Evolutionary conservation across 148 eudicot genomes (phyloP).

Genomic region (Rhododendron simsii): DNA sequence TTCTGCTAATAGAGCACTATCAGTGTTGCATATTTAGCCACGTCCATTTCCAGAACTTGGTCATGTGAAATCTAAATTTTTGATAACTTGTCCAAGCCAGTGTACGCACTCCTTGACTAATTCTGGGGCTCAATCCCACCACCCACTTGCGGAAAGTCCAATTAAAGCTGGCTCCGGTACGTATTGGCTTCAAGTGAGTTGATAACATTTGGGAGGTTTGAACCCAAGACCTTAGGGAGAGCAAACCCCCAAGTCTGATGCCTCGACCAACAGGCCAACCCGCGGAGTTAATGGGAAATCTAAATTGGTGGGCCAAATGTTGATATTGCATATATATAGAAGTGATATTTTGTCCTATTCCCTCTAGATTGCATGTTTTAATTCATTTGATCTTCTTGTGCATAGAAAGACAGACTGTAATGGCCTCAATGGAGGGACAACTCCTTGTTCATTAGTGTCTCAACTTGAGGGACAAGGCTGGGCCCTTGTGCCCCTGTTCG

Average conservation of each 20-base stretch:
- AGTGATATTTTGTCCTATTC: background rate
- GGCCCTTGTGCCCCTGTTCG: constrained; percentile 5
- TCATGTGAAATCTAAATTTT: background rate
- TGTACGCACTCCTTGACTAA: background rate
- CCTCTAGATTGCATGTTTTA: background rate
- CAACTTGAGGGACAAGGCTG: constrained; percentile 4
- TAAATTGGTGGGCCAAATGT: background rate
- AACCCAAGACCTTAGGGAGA: background rate
- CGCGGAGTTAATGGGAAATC: background rate
- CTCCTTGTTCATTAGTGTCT: background rate
- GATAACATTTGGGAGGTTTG: background rate
- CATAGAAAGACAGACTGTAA: background rate
- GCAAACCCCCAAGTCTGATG: background rate
- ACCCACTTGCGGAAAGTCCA: background rate
- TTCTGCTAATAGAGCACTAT: background rate
- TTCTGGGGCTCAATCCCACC: background rate
- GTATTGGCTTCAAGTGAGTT: too few species aligned
- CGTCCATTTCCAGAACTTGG: background rate
- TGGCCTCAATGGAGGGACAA: background rate
- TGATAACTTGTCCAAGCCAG: background rate
- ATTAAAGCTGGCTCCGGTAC: background rate
- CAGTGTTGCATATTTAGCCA: background rate
- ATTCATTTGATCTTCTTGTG: background rate
- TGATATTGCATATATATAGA: background rate
- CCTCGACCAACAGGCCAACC: background rate